Base-by-base conservation (phyloP, 1,284 basidiomycete species). In the Puccinia hordei region DNA sequence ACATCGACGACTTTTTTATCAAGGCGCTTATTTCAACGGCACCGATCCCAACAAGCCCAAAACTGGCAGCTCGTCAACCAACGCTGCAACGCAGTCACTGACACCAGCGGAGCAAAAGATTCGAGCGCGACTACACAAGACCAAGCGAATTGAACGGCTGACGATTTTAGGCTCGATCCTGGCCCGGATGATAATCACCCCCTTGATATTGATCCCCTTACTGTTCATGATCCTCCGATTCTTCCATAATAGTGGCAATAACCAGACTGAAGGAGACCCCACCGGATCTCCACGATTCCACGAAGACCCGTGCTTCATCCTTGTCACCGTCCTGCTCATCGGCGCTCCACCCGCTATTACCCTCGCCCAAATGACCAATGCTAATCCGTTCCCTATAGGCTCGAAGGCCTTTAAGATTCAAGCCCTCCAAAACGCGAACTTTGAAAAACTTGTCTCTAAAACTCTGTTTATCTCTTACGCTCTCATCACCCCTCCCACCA, bases 391-490 rank as follows among this genome's bases (percentile, higher is more conserved):
- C 80, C 82, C 80, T 68, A 73, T 10, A 73, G 83, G 41, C 77
- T 46, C 73, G 5, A 57, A 76, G 44, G 51, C 59, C 24, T 69
- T 44, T 38, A 33, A 35, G n/a, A 44, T 68, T 1, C 69, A 75
- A 61, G 71, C 73, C n/a, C 19, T 53, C 30, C 57, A 68, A 68
- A 80, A 73, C 27, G 38, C 73, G 33, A 75, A 80, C 13, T 82
- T 83, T 46, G 82, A 83, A 65, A 73, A 80, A 22, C 66, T 83
- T 13, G 61, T 84, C 53, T 82, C 83, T 24, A 81, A 81, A 51
- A 85, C 84, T 19, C 71, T 85, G 3, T 83, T 85, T 65, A 69
- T 83, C n/a, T 82, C 82, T 27, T 85, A 85, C 73, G 84, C 83
- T 13, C 63, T 85, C 71, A 49, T 85, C n/a, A 85, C 84, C 22